Evolutionary conservation across 208 protist genomes (phyloP).

Genomic region (Leishmania aethiopica): DNA sequence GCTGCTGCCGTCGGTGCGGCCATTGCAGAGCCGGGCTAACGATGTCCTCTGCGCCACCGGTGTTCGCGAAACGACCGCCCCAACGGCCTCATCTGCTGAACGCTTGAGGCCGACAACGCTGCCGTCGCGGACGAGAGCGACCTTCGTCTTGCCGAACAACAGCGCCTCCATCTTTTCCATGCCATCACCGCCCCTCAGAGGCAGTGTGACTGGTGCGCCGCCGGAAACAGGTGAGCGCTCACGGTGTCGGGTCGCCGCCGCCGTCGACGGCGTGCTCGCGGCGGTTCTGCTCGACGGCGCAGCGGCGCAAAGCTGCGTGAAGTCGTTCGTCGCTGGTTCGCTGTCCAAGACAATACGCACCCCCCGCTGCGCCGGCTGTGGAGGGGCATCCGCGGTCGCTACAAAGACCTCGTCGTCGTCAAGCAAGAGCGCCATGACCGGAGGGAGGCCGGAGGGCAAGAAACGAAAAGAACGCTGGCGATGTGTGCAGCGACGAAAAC

Average conservation of each 20-base stretch:
- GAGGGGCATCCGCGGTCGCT: not conserved
- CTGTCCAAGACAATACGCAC: not conserved
- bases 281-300: not conserved
- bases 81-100: not conserved
- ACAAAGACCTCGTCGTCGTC: constrained; percentile 45
- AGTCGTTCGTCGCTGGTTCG: not conserved
- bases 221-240: not conserved
- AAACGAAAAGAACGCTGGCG: not conserved
- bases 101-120: not conserved
- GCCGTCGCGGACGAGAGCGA: constrained; percentile 21
- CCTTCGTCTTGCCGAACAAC: constrained; percentile 39
- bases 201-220: not conserved
- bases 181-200: constrained; percentile 58
- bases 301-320: not conserved
- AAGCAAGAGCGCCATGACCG: constrained; percentile 48
- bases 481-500: not conserved
- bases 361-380: not conserved
- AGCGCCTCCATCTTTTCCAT: constrained; percentile 74
- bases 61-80: not conserved
- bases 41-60: constrained; percentile 6
- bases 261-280: not conserved
- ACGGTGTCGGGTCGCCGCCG: not conserved
- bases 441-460: not conserved
- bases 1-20: constrained; percentile 1
- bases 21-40: not conserved